Conservation (phyloP, 371 early-diverging fungal species). For the Rhizomucor pusillus region DNA sequence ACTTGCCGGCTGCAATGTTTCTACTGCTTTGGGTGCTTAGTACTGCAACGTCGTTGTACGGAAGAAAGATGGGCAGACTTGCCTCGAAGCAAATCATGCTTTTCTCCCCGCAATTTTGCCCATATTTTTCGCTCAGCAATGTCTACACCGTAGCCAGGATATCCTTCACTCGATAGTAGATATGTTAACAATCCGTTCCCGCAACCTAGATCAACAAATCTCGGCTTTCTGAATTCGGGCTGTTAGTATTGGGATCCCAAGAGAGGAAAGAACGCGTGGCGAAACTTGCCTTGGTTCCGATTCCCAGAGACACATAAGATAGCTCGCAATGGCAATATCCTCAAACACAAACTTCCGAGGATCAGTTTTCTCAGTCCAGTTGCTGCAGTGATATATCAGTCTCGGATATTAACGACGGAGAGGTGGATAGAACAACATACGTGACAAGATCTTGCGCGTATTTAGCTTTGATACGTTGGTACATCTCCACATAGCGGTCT, state of each 20-base stretch:
- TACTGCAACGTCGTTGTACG: too few species aligned
- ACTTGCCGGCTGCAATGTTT: slow-evolving; percentile 60
- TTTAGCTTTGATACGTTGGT: slow-evolving; percentile 62
- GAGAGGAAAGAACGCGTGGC: background rate
- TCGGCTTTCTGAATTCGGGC: slow-evolving; percentile 29
- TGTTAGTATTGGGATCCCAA: background rate
- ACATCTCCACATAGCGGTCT: slow-evolving; percentile 60
- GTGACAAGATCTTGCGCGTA: slow-evolving; percentile 55
- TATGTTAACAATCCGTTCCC: slow-evolving; percentile 89
- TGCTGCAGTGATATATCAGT: too few species aligned
- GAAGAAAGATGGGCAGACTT: too few species aligned
- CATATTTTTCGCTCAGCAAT: slow-evolving; percentile 78
- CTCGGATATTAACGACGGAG: too few species aligned
- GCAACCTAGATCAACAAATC: slow-evolving; percentile 89
- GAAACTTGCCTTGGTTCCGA: slow-evolving; percentile 31
- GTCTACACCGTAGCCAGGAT: slow-evolving; percentile 80
- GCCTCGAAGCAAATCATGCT: slow-evolving; percentile 36
- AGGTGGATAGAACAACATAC: too few species aligned
- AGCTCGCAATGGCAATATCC: slow-evolving; percentile 84
- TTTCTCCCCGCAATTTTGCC: slow-evolving; percentile 38
- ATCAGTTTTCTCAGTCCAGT: slow-evolving; percentile 82
- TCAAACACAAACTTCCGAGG: slow-evolving; percentile 83
- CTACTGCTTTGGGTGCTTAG: slow-evolving; percentile 31
- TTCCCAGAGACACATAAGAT: slow-evolving; percentile 75
- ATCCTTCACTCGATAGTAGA: slow-evolving; percentile 77